phyloP scores from a whole-genome alignment of 2,329 filamentous ascomycete species.

The Epichloe sibirici region DNA sequence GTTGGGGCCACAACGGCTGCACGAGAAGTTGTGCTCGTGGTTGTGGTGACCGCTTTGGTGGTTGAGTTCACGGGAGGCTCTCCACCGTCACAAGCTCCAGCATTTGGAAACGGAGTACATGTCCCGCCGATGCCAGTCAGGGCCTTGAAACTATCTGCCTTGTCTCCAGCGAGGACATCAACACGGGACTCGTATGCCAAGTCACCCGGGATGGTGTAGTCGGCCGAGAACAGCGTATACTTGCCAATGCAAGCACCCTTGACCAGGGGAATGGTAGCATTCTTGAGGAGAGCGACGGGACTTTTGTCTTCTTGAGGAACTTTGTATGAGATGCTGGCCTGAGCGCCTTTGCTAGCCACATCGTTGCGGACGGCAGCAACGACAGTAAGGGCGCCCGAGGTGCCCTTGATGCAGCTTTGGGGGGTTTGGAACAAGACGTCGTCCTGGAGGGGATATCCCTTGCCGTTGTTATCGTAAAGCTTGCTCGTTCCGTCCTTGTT shows the following conservation, averaged over 20 bases:
- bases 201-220: constrained; percentile 31
- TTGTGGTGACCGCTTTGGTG: constrained; percentile 1
- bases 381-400: constrained; percentile 29
- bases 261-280: constrained; percentile 25
- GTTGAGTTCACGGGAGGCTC: constrained; percentile 9
- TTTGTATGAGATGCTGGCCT: constrained; percentile 32
- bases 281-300: constrained; percentile 29
- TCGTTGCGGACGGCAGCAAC: constrained; percentile 39
- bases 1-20: constrained; percentile 14
- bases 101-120: constrained; percentile 29
- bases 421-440: constrained; percentile 40
- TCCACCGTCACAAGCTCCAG: constrained; percentile 16
- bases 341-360: constrained; percentile 26
- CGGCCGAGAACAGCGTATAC: constrained; percentile 36
- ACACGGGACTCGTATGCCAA: constrained; percentile 32
- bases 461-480: constrained; percentile 44
- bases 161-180: constrained; percentile 30
- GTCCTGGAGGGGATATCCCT: constrained; percentile 41
- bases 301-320: constrained; percentile 25
- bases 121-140: constrained; percentile 30
- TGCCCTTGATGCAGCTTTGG: constrained; percentile 42
- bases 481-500: constrained; percentile 32
- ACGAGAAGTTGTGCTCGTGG: constrained; percentile 16
- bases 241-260: constrained; percentile 32
- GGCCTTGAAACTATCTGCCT: constrained; percentile 36